Base-by-base conservation (phyloP, 2,329 filamentous ascomycete species). In the Pyrenophora seminiperda region DNA sequence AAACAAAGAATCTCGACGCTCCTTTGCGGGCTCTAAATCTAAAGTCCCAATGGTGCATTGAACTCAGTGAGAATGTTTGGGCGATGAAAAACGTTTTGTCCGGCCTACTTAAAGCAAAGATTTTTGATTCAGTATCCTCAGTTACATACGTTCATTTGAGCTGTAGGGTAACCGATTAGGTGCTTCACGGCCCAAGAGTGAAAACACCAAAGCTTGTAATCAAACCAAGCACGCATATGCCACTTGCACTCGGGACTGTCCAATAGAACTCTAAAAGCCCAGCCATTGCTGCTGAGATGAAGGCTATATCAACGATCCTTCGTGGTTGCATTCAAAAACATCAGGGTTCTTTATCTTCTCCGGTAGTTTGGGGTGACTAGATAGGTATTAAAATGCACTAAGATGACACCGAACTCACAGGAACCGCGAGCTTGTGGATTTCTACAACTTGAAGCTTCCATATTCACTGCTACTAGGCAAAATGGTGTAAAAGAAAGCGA, bases 1-100 rank as follows among this genome's bases (percentile, higher is more conserved):
- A 39, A 40, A 44, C 22, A 30, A 58, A 51, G 41, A 4, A 34
- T 27, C 38, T 49, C 45, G 11, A 49, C 39, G 4, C 14, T 5
- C 10, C 32, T 44, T 55, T n/a, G n/a, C n/a, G 41, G 50, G 50
- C 49, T 22, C 20, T 39, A 6, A 3, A 36, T 18, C 14, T 18
- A 18, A 36, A 36, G 29, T 9, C 29, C 29, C 11, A 31, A 31
- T 14, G 11, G 29, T 9, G 29, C 11, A 31, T 31, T 31, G 11
- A 9, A 15, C 14, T 36, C 15, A 18, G 15, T 36, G 15, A 19
- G 14, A 36, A 36, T 19, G 7, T 14, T 15, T 36, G 15, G 31
- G 18, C 4, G 14, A 34, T 10, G 7, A 34, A 34, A 15, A 15
- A 17, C n/a, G 7, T 15, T 34, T 34, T 10, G 33, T 36, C 5